Evolutionary conservation across 2,329 filamentous ascomycete genomes (phyloP).

Genomic region (Penicillium brevicompactum): DNA sequence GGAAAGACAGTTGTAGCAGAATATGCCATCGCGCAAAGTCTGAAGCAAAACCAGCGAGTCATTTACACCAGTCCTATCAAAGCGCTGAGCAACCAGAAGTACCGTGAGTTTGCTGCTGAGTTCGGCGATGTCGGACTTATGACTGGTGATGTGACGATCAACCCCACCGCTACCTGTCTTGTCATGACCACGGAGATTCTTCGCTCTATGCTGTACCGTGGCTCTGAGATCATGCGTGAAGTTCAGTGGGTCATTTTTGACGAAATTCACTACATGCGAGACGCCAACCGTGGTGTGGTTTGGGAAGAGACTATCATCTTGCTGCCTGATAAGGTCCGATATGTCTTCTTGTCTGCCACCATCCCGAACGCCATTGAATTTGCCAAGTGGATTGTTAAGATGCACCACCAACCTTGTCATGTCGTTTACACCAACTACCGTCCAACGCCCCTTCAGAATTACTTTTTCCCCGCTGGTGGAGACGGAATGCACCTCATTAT

Average conservation of each 20-base stretch:
- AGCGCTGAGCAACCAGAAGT: constrained; percentile 97
- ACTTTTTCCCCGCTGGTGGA: constrained; percentile 91
- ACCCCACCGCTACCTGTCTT: constrained; percentile 93
- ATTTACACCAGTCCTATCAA: constrained; percentile 99
- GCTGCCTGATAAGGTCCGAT: constrained; percentile 96
- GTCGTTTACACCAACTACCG: constrained; percentile 99
- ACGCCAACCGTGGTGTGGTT: constrained; percentile 85
- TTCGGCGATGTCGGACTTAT: constrained; percentile 97
- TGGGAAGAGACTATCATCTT: constrained; percentile 99
- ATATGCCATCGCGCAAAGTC: constrained; percentile 95
- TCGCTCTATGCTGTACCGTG: constrained; percentile 95
- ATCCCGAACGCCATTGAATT: constrained; percentile 99
- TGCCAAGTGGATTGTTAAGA: constrained; percentile 98
- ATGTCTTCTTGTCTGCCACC: constrained; percentile 96
- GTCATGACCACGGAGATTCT: constrained; percentile 99
- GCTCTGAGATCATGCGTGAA: constrained; percentile 99
- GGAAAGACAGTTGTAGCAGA: constrained; percentile 98
- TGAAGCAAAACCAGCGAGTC: constrained; percentile 96
- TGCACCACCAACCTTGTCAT: constrained; percentile 95
- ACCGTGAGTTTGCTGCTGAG: constrained; percentile 90
- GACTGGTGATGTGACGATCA: constrained; percentile 99
- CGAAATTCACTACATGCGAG: constrained; percentile 97
- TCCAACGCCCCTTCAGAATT: constrained; percentile 94
- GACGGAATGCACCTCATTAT: constrained; percentile 93
- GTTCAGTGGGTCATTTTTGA: constrained; percentile 98